These are phyloP conservation scores for Niebla homalea DNA, from an alignment of 495 filamentous ascomycete species.

Conservation along the genomic window DNA sequence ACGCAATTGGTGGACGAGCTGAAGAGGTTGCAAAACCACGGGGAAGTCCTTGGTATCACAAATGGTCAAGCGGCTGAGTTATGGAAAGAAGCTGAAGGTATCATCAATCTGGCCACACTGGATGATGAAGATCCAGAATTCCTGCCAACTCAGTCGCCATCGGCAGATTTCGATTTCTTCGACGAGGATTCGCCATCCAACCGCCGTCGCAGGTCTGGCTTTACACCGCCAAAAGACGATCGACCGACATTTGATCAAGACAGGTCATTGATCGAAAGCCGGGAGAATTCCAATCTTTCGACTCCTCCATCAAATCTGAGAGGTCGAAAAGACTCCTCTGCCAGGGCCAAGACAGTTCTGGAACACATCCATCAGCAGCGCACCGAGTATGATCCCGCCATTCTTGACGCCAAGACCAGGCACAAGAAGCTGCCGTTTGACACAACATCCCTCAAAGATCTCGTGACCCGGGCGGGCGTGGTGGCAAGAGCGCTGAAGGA, in stretches of 20 bases:
- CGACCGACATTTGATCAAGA: conserved; percentile 3
- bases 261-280: not conserved
- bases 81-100: conserved; percentile 80
- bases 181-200: conserved; percentile 39
- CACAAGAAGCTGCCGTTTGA: conserved; percentile 80
- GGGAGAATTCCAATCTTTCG: not conserved
- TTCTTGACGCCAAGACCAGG: conserved; percentile 29
- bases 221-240: conserved; percentile 8
- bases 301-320: conserved; percentile 14
- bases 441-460: conserved; percentile 72
- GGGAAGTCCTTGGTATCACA: conserved; percentile 50
- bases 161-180: conserved; percentile 44
- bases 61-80: conserved; percentile 47
- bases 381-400: conserved; percentile 34
- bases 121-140: conserved; percentile 55
- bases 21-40: conserved; percentile 52
- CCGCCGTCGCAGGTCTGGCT: conserved; percentile 10
- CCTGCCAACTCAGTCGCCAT: conserved; percentile 37
- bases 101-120: conserved; percentile 72
- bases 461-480: conserved; percentile 71
- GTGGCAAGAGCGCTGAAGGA: conserved; percentile 63
- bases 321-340: conserved; percentile 36
- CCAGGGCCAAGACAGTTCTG: conserved; percentile 66
- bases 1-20: conserved; percentile 71
- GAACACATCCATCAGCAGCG: conserved; percentile 67